A percentile compares a stretch with the other conserved stretches of the same genome.
These are phyloP conservation scores for Colletotrichum abscissum DNA, from an alignment of 2,329 filamentous ascomycete species.

Conservation along the genomic window DNA sequence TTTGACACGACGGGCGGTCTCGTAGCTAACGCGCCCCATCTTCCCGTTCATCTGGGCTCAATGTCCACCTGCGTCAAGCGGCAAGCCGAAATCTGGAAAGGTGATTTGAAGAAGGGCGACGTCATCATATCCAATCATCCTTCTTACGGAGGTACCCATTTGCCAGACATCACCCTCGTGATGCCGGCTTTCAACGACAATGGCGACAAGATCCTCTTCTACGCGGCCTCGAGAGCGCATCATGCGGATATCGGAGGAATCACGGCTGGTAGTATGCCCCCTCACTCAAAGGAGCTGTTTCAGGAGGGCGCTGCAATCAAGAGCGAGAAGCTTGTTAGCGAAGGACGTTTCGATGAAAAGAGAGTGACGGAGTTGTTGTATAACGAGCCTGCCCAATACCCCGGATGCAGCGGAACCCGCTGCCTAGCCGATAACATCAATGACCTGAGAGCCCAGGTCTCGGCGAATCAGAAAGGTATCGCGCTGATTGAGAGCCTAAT, in stretches of 20 bases:
- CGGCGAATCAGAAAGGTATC: conserved; percentile 87
- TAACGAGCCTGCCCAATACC: conserved; percentile 78
- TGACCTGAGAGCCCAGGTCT: conserved; percentile 85
- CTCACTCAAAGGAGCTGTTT: conserved; percentile 73
- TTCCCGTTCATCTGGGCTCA: conserved; percentile 83
- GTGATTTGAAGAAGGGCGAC: conserved; percentile 80
- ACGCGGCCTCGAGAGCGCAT: conserved; percentile 82
- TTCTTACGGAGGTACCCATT: conserved; percentile 84
- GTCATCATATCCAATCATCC: conserved; percentile 88
- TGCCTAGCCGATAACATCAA: conserved; percentile 86
- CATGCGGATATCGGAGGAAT: conserved; percentile 90
- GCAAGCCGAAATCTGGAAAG: conserved; percentile 83
- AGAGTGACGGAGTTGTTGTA: conserved; percentile 79
- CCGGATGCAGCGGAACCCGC: conserved; percentile 81
- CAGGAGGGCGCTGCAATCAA: conserved; percentile 73
- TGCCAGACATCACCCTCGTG: conserved; percentile 84
- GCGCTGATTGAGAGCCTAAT: conserved; percentile 82
- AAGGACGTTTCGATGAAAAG: conserved; percentile 82
- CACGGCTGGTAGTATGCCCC: conserved; percentile 83
- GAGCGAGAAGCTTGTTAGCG: conserved; percentile 77
- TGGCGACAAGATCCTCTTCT: conserved; percentile 81
- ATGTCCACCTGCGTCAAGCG: conserved; percentile 86
- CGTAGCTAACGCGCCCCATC: conserved; percentile 82
- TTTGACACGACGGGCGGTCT: conserved; percentile 82
- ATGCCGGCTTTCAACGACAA: conserved; percentile 78